phyloP scores from a whole-genome alignment of 2,329 filamentous ascomycete species.

The Peltaster fructicola region DNA sequence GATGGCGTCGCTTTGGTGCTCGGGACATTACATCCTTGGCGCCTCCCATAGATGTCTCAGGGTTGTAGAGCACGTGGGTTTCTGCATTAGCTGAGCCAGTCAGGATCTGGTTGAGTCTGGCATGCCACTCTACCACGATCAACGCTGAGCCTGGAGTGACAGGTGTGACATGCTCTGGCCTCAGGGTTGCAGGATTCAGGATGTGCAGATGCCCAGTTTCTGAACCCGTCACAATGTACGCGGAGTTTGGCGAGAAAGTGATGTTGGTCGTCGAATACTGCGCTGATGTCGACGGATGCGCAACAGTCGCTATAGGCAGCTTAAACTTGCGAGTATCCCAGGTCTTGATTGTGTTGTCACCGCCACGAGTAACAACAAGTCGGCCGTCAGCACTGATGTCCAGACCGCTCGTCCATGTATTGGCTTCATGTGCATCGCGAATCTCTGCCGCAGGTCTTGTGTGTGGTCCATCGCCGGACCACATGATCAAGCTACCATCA shows the following conservation, averaged over 20 bases:
- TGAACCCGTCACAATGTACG: slow-evolving; percentile 79
- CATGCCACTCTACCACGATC: slow-evolving; percentile 78
- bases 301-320: slow-evolving; percentile 59
- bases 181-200: slow-evolving; percentile 78
- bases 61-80: slow-evolving; percentile 80
- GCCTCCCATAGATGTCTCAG: slow-evolving; percentile 61
- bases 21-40: slow-evolving; percentile 82
- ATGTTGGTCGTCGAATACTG: slow-evolving; percentile 78
- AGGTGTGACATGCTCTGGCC: slow-evolving; percentile 66
- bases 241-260: slow-evolving; percentile 67
- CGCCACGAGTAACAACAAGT: slow-evolving; percentile 77
- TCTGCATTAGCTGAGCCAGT: slow-evolving; percentile 85
- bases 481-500: slow-evolving; percentile 84
- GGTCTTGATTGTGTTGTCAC: slow-evolving; percentile 81
- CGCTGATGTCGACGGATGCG: slow-evolving; percentile 65
- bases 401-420: slow-evolving; percentile 82
- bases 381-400: slow-evolving; percentile 83
- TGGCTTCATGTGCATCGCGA: slow-evolving; percentile 58
- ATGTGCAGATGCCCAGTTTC: slow-evolving; percentile 75
- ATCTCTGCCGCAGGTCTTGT: slow-evolving; percentile 69
- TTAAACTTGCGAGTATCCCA: slow-evolving; percentile 98
- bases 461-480: slow-evolving; percentile 75
- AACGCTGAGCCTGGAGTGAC: slow-evolving; percentile 74
- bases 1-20: slow-evolving; percentile 82
- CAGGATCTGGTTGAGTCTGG: slow-evolving; percentile 88